Conservation (phyloP, 768 basidiomycete genomes). For the Panus rudis region DNA sequence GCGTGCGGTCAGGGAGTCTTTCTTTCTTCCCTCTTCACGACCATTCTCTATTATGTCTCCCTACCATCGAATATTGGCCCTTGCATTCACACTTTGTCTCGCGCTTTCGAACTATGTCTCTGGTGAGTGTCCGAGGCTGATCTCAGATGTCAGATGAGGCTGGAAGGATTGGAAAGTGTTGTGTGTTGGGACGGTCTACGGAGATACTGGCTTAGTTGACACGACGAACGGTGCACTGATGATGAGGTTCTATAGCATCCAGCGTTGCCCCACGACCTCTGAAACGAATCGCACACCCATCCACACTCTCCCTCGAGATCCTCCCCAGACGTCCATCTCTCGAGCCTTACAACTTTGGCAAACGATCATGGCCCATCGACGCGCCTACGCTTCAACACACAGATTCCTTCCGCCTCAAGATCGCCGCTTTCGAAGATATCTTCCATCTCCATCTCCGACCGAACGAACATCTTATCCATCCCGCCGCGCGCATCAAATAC, state of each 20-base stretch:
- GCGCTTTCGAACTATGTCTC: too few species aligned
- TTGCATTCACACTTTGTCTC: too few species aligned
- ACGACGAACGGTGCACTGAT: too few species aligned
- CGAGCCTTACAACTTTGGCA: conserved; percentile 9
- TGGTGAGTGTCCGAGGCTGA: too few species aligned
- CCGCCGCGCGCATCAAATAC: conserved; percentile 67
- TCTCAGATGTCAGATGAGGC: too few species aligned
- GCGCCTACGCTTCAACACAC: conserved; percentile 52
- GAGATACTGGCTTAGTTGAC: too few species aligned
- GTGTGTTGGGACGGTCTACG: too few species aligned
- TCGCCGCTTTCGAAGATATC: conserved; percentile 58
- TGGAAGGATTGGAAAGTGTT: too few species aligned
- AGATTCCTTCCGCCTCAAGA: conserved; percentile 64
- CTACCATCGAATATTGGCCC: too few species aligned
- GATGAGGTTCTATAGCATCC: conserved; percentile 12
- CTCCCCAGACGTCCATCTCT: conserved; percentile 26
- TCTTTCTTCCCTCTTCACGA: too few species aligned
- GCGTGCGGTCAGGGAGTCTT: too few species aligned
- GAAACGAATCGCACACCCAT: conserved; percentile 31
- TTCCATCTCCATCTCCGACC: conserved; percentile 73
- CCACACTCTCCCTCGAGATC: conserved; percentile 33
- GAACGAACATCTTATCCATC: conserved; percentile 72
- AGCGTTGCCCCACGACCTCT: conserved; percentile 27
- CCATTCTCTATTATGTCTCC: too few species aligned
- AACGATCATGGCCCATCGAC: conserved; percentile 23